Evolutionary conservation across 148 eudicot genomes (phyloP), one percentile per base, ranked within the genome.

Genomic region (Mesembryanthemum crystallinum): DNA sequence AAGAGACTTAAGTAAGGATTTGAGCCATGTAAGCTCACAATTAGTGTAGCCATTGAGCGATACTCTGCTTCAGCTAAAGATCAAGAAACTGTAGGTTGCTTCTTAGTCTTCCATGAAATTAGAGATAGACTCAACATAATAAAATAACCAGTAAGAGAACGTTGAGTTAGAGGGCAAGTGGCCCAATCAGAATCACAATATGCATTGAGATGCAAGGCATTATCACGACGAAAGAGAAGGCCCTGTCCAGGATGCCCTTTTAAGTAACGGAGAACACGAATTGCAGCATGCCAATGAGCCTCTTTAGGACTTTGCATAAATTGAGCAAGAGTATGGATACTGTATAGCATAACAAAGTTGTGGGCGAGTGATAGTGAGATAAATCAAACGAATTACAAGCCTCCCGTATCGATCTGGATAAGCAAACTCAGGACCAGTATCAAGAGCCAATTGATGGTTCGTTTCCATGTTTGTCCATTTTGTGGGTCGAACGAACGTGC

Each of bases 261-360:
- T 0, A 70, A 20, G 24, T 70, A 70, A 12, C 60, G n/a, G 14
- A 67, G 72, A 6, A 78, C 58, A 0, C 28, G 54, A 13, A 72
- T 57, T 8, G 45, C 18, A 5, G 21, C 78, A 54, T 73, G 45
- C 76, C 52, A 47, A 74, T 82, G 81, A 5, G 66, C 42, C 29
- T 68, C 30, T n/a, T 30, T 28, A 17, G 80, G 77, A 11, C 52
- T 0, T 20, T 62, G 72, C 65, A 71, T 52, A 28, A 81, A 81
- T 47, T 67, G 77, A 67, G 65, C 27, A 5, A 74, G 43, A 0
- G 58, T 15, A 64, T 75, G 64, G 0, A 80, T 63, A n/a, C n/a
- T 0, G 70, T 23, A 35, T 68, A 0, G 71, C 30, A 35, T 68
- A 0, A 65, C 30, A 35, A 27, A 80, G 1, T 21, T 80, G 18